Base-by-base conservation (phyloP, 208 protist genomes). In the Leishmania guyanensis region DNA sequence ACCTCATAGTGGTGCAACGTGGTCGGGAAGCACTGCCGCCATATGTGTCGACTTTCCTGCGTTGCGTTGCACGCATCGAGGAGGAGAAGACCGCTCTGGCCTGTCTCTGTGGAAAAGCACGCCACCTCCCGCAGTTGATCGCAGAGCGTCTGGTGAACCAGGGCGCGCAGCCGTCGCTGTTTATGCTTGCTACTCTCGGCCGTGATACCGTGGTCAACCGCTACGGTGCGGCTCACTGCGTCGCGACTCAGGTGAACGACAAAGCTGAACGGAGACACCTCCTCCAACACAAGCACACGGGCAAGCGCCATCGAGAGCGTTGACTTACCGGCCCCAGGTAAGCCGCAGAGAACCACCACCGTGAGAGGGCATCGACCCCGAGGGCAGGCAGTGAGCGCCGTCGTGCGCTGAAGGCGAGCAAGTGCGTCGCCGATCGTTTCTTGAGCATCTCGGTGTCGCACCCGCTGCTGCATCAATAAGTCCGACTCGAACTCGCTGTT, bases 61-160 rank as follows among this genome's bases (percentile, higher is more conserved):
- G 90, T 92, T 0, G 87, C 89, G 70, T 98, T 89, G 76, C 94
- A 98, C n/a, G 91, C 94, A 74, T 98, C 94, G 9, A 95, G 73
- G 12, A 98, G 72, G 14, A 98, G 77, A 36, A 96, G 73, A 5
- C 84, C 91, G 36, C 71, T 29, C 64, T 68, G 53, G 58, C 54
- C 39, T 20, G 39, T 60, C 64, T 78, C 77, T 3, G 70, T 66
- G 50, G 62, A 82, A 48, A 81, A 85, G 22, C 50, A 54, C 33
- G 80, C 77, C n/a, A 89, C 82, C 53, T 81, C 81, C 51, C 65
- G 54, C 77, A 92, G 33, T 10, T 68, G 65, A n/a, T 43, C 26
- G 48, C 78, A 78, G 22, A 90, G 39, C 6, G 48, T 77, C 36
- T 90, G 80, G 76, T 92, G 91, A 29, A 93, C 80, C 43, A 88